Percentiles rank a stretch among this genome's conserved stretches.
These are phyloP conservation scores for Gracilaria domingensis DNA, from an alignment of 23 red algal species.

Conservation along the genomic window DNA sequence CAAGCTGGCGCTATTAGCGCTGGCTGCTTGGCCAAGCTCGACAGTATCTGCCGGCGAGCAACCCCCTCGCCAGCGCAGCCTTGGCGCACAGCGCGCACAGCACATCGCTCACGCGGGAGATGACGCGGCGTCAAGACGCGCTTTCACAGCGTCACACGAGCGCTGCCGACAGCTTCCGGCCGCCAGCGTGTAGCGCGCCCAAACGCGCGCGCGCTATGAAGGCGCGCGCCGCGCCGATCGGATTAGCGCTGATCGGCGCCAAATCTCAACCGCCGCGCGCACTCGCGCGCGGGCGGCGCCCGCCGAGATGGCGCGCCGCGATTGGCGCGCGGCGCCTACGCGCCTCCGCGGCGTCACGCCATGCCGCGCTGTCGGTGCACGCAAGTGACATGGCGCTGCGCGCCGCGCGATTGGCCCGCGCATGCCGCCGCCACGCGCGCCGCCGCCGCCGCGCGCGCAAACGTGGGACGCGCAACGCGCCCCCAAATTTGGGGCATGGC, in stretches of 20 bases:
- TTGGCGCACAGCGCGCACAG: too few species aligned
- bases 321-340: too few species aligned
- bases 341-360: too few species aligned
- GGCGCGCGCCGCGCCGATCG: background rate
- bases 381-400: background rate
- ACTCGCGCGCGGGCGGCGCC: too few species aligned
- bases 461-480: too few species aligned
- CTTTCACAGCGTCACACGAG: background rate
- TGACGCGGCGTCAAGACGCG: background rate
- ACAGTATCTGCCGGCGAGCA: background rate
- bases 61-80: background rate
- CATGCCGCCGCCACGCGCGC: background rate
- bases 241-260: background rate
- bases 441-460: background rate
- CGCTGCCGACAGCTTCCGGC: too few species aligned
- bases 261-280: too few species aligned
- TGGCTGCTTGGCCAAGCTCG: background rate
- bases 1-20: background rate
- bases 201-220: too few species aligned
- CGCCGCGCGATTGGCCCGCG: background rate
- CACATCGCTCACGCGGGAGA: background rate
- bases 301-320: too few species aligned
- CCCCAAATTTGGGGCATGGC: background rate
- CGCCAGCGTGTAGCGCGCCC: too few species aligned
- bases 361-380: too few species aligned